Base-by-base conservation (phyloP, 1,284 basidiomycete genomes). In the Trichosporon ovoides region DNA sequence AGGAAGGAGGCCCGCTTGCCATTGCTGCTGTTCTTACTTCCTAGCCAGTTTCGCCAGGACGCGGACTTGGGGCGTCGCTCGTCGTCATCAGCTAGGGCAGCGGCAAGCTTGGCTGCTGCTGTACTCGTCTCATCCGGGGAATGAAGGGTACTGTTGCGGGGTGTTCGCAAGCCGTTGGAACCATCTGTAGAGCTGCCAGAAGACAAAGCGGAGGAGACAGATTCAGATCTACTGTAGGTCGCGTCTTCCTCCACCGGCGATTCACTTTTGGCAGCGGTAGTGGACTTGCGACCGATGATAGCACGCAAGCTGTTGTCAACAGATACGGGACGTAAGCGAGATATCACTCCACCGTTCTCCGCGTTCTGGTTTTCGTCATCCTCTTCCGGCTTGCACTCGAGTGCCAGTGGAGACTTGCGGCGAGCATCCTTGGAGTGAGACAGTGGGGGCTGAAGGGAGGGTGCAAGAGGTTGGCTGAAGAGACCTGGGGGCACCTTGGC, bases 111-210 rank as follows among this genome's bases (percentile, higher is more conserved):
- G 34, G 62, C 59, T n/a, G 52, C 50, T 5, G 58, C 19, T 62
- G 33, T 14, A 51, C 43, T 48, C 7, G 43, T 48, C 24, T 48
- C 43, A n/a, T 48, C 43, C 7, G 43, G 22, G 18, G 43, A 31
- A 22, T 31, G 28, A 22, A 28, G 53, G 12, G 60, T 54, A 7
- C 43, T 59, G 40, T 69, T 68, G 10, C 31, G 53, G 2, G 73
- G 73, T 1, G 73, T 75, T 40, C 66, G 60, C 22, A 68, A 53
- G 2, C 66, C 73, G 38, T 75, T 71, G 50, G 66, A 68, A 53
- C 56, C 53, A 18, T 60, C 60, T 9, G 59, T 56, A 6, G 61
- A 59, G 38, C 62, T 66, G 10, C 63, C 64, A 10, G 71, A 73
- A 24, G 62, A 64, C 14, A 62, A 28, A 4, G 62, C 64, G 38